These are phyloP conservation scores for Sporothrix phasma DNA, from an alignment of 2,329 filamentous ascomycete species.

Conservation along the genomic window DNA sequence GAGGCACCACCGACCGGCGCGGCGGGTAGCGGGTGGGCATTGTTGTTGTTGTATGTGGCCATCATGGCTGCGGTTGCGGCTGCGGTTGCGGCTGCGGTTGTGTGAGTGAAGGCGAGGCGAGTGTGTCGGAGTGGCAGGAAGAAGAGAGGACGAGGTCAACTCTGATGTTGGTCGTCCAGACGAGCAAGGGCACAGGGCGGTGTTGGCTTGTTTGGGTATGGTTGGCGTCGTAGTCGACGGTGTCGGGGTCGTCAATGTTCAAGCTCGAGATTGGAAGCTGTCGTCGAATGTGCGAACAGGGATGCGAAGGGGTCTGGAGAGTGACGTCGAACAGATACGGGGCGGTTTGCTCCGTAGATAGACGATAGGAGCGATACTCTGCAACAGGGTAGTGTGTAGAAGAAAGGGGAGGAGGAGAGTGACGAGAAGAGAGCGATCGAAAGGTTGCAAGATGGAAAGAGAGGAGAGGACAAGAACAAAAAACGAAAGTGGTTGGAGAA, in stretches of 20 bases:
- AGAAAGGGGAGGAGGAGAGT: not conserved
- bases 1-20: conserved; percentile 16
- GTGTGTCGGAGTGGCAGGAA: not conserved
- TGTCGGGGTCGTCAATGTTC: not conserved
- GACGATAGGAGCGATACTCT: not conserved
- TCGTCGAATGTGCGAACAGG: not conserved
- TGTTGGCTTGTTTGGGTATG: not conserved
- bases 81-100: no score
- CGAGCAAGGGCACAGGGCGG: not conserved
- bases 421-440: not conserved
- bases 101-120: not conserved
- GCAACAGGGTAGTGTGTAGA: no score
- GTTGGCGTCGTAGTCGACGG: not conserved
- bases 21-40: conserved; percentile 14
- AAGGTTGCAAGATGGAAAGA: not conserved
- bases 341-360: not conserved
- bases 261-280: not conserved
- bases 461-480: not conserved
- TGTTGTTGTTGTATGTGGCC: conserved; percentile 17
- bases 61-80: conserved; percentile 15
- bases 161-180: not conserved
- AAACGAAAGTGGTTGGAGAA: not conserved
- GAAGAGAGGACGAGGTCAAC: not conserved
- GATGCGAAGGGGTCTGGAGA: not conserved
- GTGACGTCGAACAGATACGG: not conserved